Percentiles rank a stretch among this genome's conserved stretches.
Evolutionary conservation across 2,329 filamentous ascomycete species (phyloP).

Genomic region (Mycogone perniciosa): DNA sequence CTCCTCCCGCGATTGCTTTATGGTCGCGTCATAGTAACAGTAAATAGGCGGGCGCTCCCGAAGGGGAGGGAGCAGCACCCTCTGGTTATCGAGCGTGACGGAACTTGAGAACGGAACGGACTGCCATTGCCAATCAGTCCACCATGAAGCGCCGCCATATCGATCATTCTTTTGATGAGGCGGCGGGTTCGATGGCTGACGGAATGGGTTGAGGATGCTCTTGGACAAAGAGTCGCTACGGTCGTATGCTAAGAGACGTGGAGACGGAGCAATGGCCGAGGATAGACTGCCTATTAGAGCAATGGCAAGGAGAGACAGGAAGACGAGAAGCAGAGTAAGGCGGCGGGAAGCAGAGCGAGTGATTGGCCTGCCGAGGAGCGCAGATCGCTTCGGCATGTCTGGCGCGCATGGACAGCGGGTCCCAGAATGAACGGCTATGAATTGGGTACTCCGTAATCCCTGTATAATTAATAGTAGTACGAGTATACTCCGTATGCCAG

Average conservation of each 20-base stretch:
- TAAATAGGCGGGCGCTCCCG: conserved; percentile 67
- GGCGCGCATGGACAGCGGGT: background rate
- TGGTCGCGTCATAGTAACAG: conserved; percentile 77
- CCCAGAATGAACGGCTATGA: too few relatives aligned
- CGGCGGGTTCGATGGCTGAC: conserved; percentile 62
- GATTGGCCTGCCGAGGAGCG: conserved; percentile 42
- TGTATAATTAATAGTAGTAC: background rate
- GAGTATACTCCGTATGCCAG: background rate
- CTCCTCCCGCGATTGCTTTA: conserved; percentile 54
- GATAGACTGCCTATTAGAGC: conserved; percentile 49
- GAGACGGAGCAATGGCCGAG: conserved; percentile 40
- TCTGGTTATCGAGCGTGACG: conserved; percentile 72
- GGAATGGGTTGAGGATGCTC: conserved; percentile 59
- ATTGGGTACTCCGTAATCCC: too few relatives aligned
- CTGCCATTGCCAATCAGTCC: conserved; percentile 83
- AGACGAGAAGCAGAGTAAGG: conserved; percentile 44
- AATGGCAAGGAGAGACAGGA: conserved; percentile 47
- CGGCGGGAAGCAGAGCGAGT: conserved; percentile 47
- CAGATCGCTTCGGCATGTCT: conserved; percentile 25
- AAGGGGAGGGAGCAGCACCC: conserved; percentile 76
- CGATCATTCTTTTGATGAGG: conserved; percentile 72
- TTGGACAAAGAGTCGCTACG: conserved; percentile 38
- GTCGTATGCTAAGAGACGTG: conserved; percentile 44
- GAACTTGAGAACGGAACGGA: conserved; percentile 77
- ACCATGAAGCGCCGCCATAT: conserved; percentile 74